Percentiles rank a stretch among this genome's conserved stretches.
Evolutionary conservation across 306 rosid species (phyloP).

Genomic region (Astragalus membranaceus): DNA sequence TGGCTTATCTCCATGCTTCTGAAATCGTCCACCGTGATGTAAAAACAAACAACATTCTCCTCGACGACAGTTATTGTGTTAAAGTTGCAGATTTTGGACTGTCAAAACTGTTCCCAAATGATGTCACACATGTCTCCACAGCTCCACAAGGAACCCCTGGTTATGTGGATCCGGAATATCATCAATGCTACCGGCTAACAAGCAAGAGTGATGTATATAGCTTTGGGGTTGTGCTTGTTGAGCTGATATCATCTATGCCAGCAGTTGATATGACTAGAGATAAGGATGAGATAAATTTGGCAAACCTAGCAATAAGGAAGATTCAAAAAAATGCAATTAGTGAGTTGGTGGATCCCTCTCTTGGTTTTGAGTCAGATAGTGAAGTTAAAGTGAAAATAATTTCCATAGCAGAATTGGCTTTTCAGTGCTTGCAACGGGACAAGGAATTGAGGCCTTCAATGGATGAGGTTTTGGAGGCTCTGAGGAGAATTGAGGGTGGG

Average conservation of each 20-base stretch:
- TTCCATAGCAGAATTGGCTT: slow-evolving; percentile 54
- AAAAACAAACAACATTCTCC: slow-evolving; percentile 64
- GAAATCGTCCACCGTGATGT: slow-evolving; percentile 63
- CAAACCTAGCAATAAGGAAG: slow-evolving; percentile 47
- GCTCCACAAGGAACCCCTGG: slow-evolving; percentile 76
- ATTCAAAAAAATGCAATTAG: slow-evolving; percentile 34
- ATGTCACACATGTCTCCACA: slow-evolving; percentile 60
- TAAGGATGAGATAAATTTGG: slow-evolving; percentile 56
- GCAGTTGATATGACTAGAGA: slow-evolving; percentile 55
- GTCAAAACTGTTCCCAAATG: slow-evolving; percentile 44
- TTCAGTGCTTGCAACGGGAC: slow-evolving; percentile 55
- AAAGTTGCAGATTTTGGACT: slow-evolving; percentile 79
- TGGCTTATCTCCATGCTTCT: slow-evolving; percentile 67
- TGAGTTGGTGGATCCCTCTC: slow-evolving; percentile 49
- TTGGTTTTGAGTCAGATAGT: slow-evolving; percentile 39
- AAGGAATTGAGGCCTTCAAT: slow-evolving; percentile 64
- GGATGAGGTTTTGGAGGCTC: slow-evolving; percentile 41
- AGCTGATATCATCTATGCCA: slow-evolving; percentile 60
- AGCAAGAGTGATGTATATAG: slow-evolving; percentile 76
- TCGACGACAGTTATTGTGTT: slow-evolving; percentile 41
- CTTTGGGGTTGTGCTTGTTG: slow-evolving; percentile 63
- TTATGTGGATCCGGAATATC: slow-evolving; percentile 64
- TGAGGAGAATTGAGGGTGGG: slow-evolving; percentile 10
- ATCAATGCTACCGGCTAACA: slow-evolving; percentile 54
- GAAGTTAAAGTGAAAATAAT: slow-evolving; percentile 34